These are phyloP conservation scores for Phytophthora sojae DNA, from an alignment of 352 stramenopile genomes.

Conservation along the genomic window DNA sequence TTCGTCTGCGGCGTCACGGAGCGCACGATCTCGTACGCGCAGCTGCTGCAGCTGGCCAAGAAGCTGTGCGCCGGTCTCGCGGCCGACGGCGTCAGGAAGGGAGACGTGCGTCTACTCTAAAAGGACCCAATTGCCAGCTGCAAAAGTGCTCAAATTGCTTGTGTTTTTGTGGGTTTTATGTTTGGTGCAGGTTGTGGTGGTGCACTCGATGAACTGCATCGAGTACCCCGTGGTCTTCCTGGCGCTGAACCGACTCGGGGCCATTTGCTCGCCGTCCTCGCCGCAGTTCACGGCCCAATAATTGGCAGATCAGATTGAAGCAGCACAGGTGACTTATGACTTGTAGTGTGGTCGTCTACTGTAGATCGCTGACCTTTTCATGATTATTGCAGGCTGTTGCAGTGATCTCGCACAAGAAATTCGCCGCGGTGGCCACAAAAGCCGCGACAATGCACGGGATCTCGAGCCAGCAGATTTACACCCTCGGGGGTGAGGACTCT, in stretches of 20 bases:
- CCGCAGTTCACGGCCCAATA: background rate
- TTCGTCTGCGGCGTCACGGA: background rate
- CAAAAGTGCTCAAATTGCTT: background rate
- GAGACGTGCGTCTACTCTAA: background rate
- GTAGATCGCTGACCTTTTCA: background rate
- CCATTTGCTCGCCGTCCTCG: background rate
- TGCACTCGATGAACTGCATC: conserved; percentile 1
- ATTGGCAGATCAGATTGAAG: background rate
- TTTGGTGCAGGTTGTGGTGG: background rate
- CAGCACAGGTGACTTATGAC: background rate
- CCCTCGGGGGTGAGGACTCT: background rate
- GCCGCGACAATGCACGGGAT: background rate
- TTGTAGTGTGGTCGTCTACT: background rate
- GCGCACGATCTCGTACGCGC: background rate
- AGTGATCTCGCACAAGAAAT: background rate
- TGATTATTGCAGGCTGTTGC: background rate
- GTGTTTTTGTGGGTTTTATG: background rate
- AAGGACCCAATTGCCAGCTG: background rate
- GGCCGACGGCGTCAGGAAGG: background rate
- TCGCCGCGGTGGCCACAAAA: background rate
- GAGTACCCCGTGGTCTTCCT: conserved; percentile 1
- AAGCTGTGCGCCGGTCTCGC: background rate
- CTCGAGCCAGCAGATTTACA: background rate
- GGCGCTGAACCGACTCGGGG: background rate
- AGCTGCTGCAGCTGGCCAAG: background rate